Conservation (phyloP, 176 grass and related monocot species). For the Ensete ventricosum region DNA sequence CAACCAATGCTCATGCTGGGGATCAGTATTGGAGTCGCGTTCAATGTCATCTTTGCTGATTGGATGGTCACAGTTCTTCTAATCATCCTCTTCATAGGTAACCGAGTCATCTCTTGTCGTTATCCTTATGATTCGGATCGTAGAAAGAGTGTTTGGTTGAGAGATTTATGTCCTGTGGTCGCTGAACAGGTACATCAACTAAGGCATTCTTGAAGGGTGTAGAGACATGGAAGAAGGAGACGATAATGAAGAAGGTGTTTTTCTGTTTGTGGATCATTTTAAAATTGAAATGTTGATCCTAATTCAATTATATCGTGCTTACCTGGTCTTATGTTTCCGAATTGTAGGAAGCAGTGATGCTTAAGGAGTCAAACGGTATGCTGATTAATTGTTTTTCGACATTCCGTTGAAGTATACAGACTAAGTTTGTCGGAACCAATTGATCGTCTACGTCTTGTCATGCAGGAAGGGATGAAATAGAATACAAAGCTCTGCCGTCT, state of each 20-base stretch:
- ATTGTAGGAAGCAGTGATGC: constrained; percentile 9
- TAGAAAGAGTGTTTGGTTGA: background rate
- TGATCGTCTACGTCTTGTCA: background rate
- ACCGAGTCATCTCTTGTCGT: background rate
- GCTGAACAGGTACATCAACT: constrained; percentile 4
- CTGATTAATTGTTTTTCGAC: background rate
- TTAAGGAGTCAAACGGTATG: background rate
- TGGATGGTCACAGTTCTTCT: constrained; percentile 23
- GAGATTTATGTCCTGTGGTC: background rate
- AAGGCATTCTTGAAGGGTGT: constrained; percentile 12
- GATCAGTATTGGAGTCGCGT: constrained; percentile 13
- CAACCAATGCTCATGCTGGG: constrained; percentile 23
- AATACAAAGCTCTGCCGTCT: constrained; percentile 4
- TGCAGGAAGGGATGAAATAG: background rate
- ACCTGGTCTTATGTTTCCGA: background rate
- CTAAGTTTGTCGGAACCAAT: background rate
- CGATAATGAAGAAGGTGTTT: constrained; percentile 13
- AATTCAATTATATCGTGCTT: background rate
- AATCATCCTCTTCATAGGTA: constrained; percentile 21
- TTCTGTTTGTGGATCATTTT: background rate
- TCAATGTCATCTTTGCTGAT: constrained; percentile 21
- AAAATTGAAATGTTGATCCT: background rate
- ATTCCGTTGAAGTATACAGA: background rate
- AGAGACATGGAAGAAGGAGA: constrained; percentile 24
- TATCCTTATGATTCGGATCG: background rate